Evolutionary conservation across 495 filamentous ascomycete genomes (phyloP).

Genomic region (Aspergillus conjunctus): DNA sequence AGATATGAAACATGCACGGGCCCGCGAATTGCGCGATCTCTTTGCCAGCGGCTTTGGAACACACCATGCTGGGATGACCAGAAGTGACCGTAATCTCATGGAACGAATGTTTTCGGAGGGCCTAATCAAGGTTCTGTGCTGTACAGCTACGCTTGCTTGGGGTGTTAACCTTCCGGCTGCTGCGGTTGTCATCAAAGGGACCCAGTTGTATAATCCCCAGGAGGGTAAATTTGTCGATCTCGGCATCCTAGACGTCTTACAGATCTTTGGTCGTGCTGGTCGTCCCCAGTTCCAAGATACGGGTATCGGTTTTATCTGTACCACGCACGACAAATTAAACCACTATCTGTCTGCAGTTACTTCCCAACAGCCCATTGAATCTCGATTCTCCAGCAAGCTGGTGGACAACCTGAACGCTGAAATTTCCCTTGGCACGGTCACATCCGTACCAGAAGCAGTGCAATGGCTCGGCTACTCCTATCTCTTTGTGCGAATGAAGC

Average conservation of each 20-base stretch:
- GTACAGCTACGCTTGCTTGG: conserved; percentile 97
- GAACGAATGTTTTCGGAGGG: conserved; percentile 88
- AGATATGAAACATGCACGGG: conserved; percentile 81
- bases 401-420: conserved; percentile 98
- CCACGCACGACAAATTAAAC: conserved; percentile 85
- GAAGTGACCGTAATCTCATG: conserved; percentile 90
- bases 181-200: conserved; percentile 97
- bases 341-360: conserved; percentile 94
- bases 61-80: conserved; percentile 93
- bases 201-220: conserved; percentile 92
- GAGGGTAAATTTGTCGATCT: conserved; percentile 96
- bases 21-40: conserved; percentile 82
- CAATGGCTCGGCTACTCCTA: conserved; percentile 99
- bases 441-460: conserved; percentile 88
- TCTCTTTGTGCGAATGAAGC: conserved; percentile 92
- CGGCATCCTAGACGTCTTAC: conserved; percentile 94
- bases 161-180: conserved; percentile 98
- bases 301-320: conserved; percentile 96
- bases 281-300: conserved; percentile 95
- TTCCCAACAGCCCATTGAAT: conserved; percentile 94
- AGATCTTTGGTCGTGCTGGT: conserved; percentile 98
- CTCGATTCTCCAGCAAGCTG: conserved; percentile 82
- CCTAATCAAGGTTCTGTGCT: conserved; percentile 92
- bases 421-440: conserved; percentile 90
- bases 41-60: conserved; percentile 88